These are phyloP conservation scores for Tylopilus intermedius DNA, from an alignment of 768 basidiomycete species.

Conservation along the genomic window DNA sequence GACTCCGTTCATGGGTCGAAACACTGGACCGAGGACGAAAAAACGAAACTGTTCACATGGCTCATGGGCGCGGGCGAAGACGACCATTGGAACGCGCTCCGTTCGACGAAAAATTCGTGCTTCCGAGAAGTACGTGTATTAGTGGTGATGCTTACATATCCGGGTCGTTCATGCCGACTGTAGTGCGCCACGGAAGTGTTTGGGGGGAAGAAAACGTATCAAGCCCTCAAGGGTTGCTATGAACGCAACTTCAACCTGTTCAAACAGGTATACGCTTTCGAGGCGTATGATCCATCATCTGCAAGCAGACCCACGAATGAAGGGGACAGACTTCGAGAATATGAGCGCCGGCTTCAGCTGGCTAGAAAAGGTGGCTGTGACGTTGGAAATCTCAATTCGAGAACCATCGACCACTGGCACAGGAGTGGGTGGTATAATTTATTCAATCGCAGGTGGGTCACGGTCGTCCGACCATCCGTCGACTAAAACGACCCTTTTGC, in stretches of 20 bases:
- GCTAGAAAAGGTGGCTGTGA: conserved; percentile 65
- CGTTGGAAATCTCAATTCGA: conserved; percentile 67
- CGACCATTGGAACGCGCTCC: conserved; percentile 73
- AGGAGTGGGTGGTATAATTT: conserved; percentile 70
- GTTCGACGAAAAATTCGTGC: conserved; percentile 78
- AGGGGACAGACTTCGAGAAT: conserved; percentile 62
- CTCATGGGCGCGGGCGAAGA: conserved; percentile 68
- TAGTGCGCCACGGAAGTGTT: conserved; percentile 73
- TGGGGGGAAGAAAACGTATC: conserved; percentile 73
- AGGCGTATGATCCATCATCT: conserved; percentile 38
- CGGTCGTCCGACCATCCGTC: background rate
- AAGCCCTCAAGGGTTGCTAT: conserved; percentile 80
- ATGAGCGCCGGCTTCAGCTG: conserved; percentile 63
- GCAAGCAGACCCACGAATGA: conserved; percentile 44
- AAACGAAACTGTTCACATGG: conserved; percentile 72
- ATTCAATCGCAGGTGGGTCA: conserved; percentile 58
- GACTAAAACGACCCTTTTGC: conserved; percentile 4
- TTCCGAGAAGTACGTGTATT: conserved; percentile 59
- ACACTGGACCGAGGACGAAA: conserved; percentile 84
- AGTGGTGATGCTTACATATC: background rate
- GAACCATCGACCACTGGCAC: conserved; percentile 78
- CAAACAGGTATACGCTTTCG: conserved; percentile 76
- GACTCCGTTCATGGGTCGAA: conserved; percentile 60
- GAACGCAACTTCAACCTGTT: conserved; percentile 82
- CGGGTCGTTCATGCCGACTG: conserved; percentile 1